Base-by-base conservation (phyloP, 495 filamentous ascomycete species). In the Daldinia vernicosa region DNA sequence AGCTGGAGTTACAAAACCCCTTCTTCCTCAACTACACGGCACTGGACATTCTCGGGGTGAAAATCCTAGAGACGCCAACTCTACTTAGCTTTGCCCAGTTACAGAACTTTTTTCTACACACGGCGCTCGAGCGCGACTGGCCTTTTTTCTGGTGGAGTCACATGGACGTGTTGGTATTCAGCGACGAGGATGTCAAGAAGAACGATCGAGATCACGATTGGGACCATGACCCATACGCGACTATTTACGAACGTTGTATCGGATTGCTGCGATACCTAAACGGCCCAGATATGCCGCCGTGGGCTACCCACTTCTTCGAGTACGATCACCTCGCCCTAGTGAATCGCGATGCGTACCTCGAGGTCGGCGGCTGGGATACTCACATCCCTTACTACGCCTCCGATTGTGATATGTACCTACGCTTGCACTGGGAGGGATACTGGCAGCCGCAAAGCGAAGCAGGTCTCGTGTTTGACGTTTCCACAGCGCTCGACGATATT, bases 51-150 rank as follows among this genome's bases (percentile, higher is more conserved):
- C 77, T 88, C 4, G 85, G 87, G 0, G 85, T 90, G 4, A 84
- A 86, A n/a, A 76, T 89, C 22, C 51, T 89, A 5, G 70, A 75
- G 40, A 87, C 88, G 19, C 88, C 88, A 0, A 89, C 87, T 5
- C 80, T 89, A 0, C 77, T 90, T 17, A 88, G 80, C 47, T 90
- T 89, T 67, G 79, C 88, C 28, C 88, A 90, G 66, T 77, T 90
- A 26, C 87, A 90, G 65, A 90, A 90, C 74, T 89, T 84, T 75
- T 88, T 82, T 74, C 77, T 87, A 51, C 77, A 69, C 54, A 76
- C 74, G 7, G 77, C 85, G 28, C 73, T 86, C n/a, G 71, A 81
- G 47, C 78, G 80, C 15, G 70, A 77, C 26, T 89, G 86, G 86
- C 77, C 77, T 22, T 75, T 83, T 70, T 90, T 82, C 77, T 90